Evolutionary conservation across 345 rosid genomes (phyloP), one percentile per base, ranked within the genome.

Genomic region (Gossypium anomalum): DNA sequence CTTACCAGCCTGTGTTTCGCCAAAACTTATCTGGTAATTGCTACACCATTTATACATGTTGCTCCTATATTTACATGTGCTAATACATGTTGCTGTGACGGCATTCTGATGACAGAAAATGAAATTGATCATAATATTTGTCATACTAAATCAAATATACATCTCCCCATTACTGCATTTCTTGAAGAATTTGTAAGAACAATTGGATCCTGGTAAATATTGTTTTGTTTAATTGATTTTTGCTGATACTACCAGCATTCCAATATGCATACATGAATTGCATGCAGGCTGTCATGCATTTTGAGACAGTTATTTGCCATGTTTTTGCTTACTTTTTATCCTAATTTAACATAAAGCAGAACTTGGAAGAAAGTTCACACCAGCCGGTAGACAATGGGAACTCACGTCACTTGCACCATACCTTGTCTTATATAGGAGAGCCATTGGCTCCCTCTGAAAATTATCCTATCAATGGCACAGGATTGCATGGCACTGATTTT

Each of bases 1-100:
- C 87, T n/a, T 91, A 88, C 82, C 82, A 91, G 80, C 93, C 97
- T 2, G 89, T 93, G 68, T 93, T 88, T 80, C 87, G 77, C 2
- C 93, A 87, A 87, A 80, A 89, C 98, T 53, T 89, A 87, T 78
- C 67, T 82, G 87, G 97, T 71, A 58, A 58, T 20, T 34, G 41
- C 41, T 34, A 34, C 41, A 5, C 41, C 41, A 34, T 4, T 34
- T 34, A 34, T 34, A 34, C 41, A 5, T 34, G 41, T 34, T 34
- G 41, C 7, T 34, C 38, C 7, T 34, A 34, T 34, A 34, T 34
- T 34, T 34, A 5, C 2, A 34, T 34, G 7, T 5, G 1, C 7
- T 34, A 34, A 34, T 34, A 34, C 41, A 34, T 34, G 41, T 5
- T 34, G 41, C 41, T 34, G 7, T 4, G 41, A 34, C 41, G 41